phyloP scores from a whole-genome alignment of 805 yeast genomes.

The Candida ovalis region DNA sequence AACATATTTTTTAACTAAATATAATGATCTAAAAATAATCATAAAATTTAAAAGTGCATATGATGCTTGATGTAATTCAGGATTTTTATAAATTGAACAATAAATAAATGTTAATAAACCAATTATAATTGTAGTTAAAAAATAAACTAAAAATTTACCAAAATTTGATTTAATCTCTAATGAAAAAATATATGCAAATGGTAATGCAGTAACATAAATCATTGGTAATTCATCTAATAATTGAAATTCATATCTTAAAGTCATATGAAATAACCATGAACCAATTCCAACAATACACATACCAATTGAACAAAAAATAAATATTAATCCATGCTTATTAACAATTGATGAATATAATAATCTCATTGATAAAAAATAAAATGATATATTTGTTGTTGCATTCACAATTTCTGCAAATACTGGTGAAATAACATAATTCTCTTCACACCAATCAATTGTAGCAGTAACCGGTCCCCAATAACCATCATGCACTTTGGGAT shows the following conservation, averaged over 20 bases:
- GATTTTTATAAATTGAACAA: constrained; percentile 54
- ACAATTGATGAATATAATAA: constrained; percentile 47
- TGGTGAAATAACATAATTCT: constrained; percentile 82
- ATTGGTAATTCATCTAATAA: constrained; percentile 89
- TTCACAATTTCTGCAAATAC: constrained; percentile 88
- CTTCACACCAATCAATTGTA: constrained; percentile 98
- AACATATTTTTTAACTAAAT: constrained; percentile 51
- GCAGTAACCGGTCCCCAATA: constrained; percentile 80
- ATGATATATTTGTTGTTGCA: constrained; percentile 72
- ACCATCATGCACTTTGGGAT: constrained; percentile 35
- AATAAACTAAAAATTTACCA: constrained; percentile 12
- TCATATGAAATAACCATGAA: constrained; percentile 94
- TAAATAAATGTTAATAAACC: constrained; percentile 39
- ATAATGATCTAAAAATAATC: constrained; percentile 56
- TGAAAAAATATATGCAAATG: constrained; percentile 43
- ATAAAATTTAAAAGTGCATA: constrained; percentile 69
- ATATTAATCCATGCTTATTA: constrained; percentile 66
- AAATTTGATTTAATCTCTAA: constrained; percentile 14
- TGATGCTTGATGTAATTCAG: constrained; percentile 80
- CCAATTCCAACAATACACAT: constrained; percentile 87
- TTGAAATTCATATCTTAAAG: constrained; percentile 80
- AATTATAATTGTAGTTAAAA: constrained; percentile 12
- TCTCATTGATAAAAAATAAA: constrained; percentile 35
- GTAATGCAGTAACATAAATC: constrained; percentile 94
- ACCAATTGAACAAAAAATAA: constrained; percentile 65